phyloP scores from a whole-genome alignment of 2,329 filamentous ascomycete species.

The Trichoderma aggressivum region DNA sequence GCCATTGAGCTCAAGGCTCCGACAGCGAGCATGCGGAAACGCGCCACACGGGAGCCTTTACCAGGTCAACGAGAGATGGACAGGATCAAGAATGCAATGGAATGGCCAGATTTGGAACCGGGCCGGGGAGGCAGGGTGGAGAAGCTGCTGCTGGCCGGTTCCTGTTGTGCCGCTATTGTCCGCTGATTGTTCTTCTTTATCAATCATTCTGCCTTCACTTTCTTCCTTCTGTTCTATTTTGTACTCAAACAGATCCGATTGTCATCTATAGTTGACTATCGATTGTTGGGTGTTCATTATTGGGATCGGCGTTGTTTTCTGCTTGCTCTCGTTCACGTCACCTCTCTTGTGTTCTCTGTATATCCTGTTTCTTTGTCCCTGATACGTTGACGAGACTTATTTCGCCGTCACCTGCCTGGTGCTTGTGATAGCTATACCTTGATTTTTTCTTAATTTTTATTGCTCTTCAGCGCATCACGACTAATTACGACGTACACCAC shows the following conservation, averaged over 20 bases:
- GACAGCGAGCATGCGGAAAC: conserved; percentile 4
- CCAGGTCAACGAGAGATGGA: neutral
- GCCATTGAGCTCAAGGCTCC: conserved; percentile 3
- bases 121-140: conserved; percentile 6
- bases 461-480: neutral
- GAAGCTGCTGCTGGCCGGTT: neutral
- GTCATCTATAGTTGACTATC: conserved; percentile 1
- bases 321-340: neutral
- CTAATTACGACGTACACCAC: neutral
- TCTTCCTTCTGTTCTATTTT: neutral
- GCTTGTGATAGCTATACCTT: conserved; percentile 11
- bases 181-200: conserved; percentile 20
- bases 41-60: conserved; percentile 12
- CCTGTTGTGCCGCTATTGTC: conserved; percentile 13
- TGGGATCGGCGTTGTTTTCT: conserved; percentile 1
- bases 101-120: neutral
- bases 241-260: neutral
- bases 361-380: neutral
- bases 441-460: neutral
- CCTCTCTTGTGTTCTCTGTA: neutral
- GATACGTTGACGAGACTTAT: neutral
- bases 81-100: conserved; percentile 4
- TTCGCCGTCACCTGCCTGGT: conserved; percentile 11
- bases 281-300: conserved; percentile 4
- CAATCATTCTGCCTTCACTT: conserved; percentile 1